These are phyloP conservation scores for Dactylorhiza incarnata DNA, from an alignment of 106 monocot genomes.

Conservation along the genomic window DNA sequence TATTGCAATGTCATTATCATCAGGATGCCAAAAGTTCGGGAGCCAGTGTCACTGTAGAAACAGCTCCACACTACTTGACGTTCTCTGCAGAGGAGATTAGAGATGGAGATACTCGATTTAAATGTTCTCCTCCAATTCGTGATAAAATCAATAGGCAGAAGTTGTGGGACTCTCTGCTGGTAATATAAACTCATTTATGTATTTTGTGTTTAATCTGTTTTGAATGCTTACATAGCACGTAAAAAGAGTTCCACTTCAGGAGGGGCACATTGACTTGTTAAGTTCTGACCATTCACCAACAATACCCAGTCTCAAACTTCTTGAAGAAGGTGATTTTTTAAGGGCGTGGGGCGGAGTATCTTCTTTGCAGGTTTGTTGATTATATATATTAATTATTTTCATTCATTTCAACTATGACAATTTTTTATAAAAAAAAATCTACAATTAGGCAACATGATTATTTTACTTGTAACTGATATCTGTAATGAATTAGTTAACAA, in stretches of 20 bases:
- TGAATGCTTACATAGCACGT: neutral
- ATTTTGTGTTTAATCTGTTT: constrained; percentile 7
- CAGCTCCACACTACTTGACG: constrained; percentile 92
- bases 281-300: constrained; percentile 99
- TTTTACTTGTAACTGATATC: neutral
- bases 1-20: neutral
- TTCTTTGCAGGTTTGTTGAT: constrained; percentile 76
- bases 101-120: constrained; percentile 92
- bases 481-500: neutral
- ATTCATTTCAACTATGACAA: neutral
- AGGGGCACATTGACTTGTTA: constrained; percentile 79
- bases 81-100: constrained; percentile 81
- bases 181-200: constrained; percentile 18
- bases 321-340: constrained; percentile 80
- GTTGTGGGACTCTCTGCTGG: constrained; percentile 80
- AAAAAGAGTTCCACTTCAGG: constrained; percentile 26
- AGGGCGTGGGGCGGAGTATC: constrained; percentile 98
- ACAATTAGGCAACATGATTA: constrained; percentile 20
- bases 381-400: neutral
- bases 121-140: constrained; percentile 94
- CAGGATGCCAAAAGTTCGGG: constrained; percentile 74
- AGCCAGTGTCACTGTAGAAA: constrained; percentile 85
- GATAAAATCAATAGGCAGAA: constrained; percentile 59
- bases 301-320: constrained; percentile 71
- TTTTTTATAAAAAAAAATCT: constrained; percentile 29